Evolutionary conservation across 345 rosid species (phyloP).

Genomic region (Gossypium australe): DNA sequence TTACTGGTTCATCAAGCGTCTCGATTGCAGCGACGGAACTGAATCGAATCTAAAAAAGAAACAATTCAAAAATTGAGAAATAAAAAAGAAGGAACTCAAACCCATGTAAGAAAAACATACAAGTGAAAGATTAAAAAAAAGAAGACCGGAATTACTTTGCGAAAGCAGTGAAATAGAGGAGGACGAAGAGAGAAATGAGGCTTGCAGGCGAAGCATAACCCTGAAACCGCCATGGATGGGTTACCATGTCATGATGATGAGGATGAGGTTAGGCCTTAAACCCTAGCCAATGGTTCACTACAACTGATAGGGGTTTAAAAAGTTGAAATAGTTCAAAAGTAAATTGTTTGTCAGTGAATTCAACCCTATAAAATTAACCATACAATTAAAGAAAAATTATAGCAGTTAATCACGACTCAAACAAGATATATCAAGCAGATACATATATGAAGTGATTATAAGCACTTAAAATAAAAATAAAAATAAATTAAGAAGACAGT

Average conservation of each 20-base stretch:
- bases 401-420: no score
- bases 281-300: conserved; percentile 17
- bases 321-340: neutral
- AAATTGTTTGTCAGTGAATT: neutral
- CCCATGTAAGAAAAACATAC: neutral
- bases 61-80: neutral
- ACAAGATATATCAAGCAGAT: no score
- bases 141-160: conserved; percentile 32
- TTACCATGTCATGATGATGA: conserved; percentile 29
- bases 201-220: conserved; percentile 40
- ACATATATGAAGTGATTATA: no score
- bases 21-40: conserved; percentile 37
- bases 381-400: no score
- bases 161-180: conserved; percentile 32
- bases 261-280: conserved; percentile 23
- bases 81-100: neutral
- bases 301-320: conserved; percentile 29
- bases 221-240: conserved; percentile 44
- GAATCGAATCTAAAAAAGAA: conserved; percentile 33
- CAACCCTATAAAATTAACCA: no score
- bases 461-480: no score
- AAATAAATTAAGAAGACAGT: no score
- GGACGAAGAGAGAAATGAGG: conserved; percentile 38
- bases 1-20: conserved; percentile 42
- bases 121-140: neutral